Conservation (phyloP, 352 stramenopile genomes). For the Phytopythium sindhum region DNA sequence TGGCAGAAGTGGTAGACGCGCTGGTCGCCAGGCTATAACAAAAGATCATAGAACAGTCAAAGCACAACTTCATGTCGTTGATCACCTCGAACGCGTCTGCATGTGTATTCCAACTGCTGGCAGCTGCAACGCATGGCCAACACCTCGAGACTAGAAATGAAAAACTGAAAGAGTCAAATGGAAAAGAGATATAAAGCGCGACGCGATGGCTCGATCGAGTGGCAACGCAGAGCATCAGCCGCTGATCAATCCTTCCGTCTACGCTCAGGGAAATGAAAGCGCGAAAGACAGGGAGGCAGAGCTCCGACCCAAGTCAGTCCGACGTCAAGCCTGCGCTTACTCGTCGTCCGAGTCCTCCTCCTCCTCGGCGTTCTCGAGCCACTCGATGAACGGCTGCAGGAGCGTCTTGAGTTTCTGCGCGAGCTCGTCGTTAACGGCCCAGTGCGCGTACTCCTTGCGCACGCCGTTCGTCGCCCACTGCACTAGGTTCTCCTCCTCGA, state of each 20-base stretch:
- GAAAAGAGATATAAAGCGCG: background rate
- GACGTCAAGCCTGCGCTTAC: constrained; percentile 17
- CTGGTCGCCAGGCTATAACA: constrained; percentile 8
- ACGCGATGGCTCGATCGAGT: background rate
- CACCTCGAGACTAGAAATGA: background rate
- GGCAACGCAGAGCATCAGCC: background rate
- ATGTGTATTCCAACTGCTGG: background rate
- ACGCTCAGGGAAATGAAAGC: background rate
- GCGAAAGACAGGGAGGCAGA: background rate
- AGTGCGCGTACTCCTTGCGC: constrained; percentile 82
- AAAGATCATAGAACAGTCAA: background rate
- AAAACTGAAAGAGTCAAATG: background rate
- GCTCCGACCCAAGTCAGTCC: background rate
- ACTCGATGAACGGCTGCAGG: constrained; percentile 94
- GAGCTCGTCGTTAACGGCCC: constrained; percentile 87
- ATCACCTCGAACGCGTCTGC: background rate
- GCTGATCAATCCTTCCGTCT: background rate
- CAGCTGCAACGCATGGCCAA: background rate
- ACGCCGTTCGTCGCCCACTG: constrained; percentile 84
- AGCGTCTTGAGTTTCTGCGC: constrained; percentile 81
- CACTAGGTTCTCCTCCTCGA: constrained; percentile 95
- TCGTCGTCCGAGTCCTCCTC: constrained; percentile 84
- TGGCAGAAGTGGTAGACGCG: constrained; percentile 24
- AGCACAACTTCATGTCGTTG: background rate
- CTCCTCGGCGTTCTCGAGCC: constrained; percentile 96